These are phyloP conservation scores for Spathaspora arborariae DNA, from an alignment of 805 yeast genomes.

Conservation along the genomic window DNA sequence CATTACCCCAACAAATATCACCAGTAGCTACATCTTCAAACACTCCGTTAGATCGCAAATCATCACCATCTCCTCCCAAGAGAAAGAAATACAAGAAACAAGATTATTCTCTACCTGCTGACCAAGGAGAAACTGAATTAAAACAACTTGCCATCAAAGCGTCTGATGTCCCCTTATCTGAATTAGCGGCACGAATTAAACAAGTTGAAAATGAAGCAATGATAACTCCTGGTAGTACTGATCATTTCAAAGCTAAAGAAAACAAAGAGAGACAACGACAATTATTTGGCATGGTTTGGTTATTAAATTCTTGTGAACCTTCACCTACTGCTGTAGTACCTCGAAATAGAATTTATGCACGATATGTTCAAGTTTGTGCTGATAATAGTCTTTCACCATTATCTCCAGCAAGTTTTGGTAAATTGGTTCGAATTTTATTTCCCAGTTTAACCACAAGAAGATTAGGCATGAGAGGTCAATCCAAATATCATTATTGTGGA, in stretches of 20 bases:
- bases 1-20: background rate
- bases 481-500: constrained; percentile 86
- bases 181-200: constrained; percentile 43
- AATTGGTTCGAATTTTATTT: constrained; percentile 58
- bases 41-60: background rate
- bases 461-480: constrained; percentile 76
- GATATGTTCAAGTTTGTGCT: constrained; percentile 39
- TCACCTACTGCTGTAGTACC: constrained; percentile 41
- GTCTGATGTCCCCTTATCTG: constrained; percentile 33
- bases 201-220: constrained; percentile 33
- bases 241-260: constrained; percentile 9
- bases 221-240: constrained; percentile 1
- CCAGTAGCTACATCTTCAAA: background rate
- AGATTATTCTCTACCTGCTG: constrained; percentile 29
- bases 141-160: constrained; percentile 34
- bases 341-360: constrained; percentile 38
- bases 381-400: constrained; percentile 49
- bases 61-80: background rate
- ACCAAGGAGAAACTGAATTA: constrained; percentile 34
- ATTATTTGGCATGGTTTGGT: constrained; percentile 78
- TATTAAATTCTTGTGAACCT: constrained; percentile 62
- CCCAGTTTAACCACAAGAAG: constrained; percentile 73
- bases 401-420: constrained; percentile 78
- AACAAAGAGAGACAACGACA: constrained; percentile 61
- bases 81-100: constrained; percentile 26